Evolutionary conservation across 2,329 filamentous ascomycete genomes (phyloP).

Genomic region (Fusarium xyrophilum): DNA sequence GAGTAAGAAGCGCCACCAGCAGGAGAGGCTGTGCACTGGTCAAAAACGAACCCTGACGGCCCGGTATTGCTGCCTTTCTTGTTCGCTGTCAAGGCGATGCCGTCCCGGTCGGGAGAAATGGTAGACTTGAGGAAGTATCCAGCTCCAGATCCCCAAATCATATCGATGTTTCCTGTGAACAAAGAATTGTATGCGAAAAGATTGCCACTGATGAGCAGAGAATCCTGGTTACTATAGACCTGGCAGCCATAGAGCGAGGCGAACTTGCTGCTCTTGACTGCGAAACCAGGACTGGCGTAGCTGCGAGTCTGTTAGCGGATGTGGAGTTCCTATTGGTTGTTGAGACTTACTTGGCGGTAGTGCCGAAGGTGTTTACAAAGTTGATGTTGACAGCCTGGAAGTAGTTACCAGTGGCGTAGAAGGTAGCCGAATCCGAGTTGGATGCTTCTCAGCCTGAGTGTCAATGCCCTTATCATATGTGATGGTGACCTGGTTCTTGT

Average conservation of each 20-base stretch:
- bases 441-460: slow-evolving; percentile 32
- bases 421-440: slow-evolving; percentile 38
- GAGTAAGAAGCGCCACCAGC: slow-evolving; percentile 37
- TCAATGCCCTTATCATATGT: slow-evolving; percentile 36
- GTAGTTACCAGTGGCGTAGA: slow-evolving; percentile 37
- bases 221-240: slow-evolving; percentile 58
- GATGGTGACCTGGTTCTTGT: slow-evolving; percentile 35
- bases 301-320: slow-evolving; percentile 35
- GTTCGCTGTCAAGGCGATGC: slow-evolving; percentile 43
- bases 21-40: slow-evolving; percentile 44
- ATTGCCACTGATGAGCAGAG: slow-evolving; percentile 54
- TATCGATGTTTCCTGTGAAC: slow-evolving; percentile 58
- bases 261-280: slow-evolving; percentile 48
- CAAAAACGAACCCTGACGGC: slow-evolving; percentile 46
- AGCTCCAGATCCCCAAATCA: slow-evolving; percentile 52
- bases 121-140: slow-evolving; percentile 52
- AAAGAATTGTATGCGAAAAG: slow-evolving; percentile 52
- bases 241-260: slow-evolving; percentile 51
- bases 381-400: slow-evolving; percentile 40
- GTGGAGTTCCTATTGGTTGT: accelerated
- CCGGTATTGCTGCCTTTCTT: slow-evolving; percentile 50
- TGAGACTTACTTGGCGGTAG: slow-evolving; percentile 24
- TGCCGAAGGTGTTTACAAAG: slow-evolving; percentile 35
- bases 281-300: slow-evolving; percentile 54
- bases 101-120: slow-evolving; percentile 43